phyloP scores from a whole-genome alignment of 495 filamentous ascomycete genomes.

The Daldinia loculata region DNA sequence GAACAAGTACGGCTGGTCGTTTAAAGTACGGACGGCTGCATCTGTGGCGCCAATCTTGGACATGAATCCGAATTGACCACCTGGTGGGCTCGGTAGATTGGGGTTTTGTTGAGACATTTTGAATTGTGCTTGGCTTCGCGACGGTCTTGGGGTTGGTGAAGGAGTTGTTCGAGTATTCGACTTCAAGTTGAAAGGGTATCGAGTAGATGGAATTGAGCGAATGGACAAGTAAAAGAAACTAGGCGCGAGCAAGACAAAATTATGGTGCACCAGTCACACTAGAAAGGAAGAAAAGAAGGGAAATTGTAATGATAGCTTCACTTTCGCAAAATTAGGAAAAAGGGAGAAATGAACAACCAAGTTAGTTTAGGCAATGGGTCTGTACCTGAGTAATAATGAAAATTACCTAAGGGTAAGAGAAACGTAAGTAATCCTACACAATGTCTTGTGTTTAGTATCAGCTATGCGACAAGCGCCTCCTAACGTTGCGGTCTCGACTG shows the following conservation, averaged over 20 bases:
- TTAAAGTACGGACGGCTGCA: conserved; percentile 60
- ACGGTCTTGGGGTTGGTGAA: background rate
- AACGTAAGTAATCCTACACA: conserved; percentile 35
- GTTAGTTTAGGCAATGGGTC: conserved; percentile 6
- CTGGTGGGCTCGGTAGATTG: background rate
- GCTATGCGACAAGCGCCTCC: conserved; percentile 25
- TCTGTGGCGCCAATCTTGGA: conserved; percentile 56
- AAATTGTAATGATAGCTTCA: conserved; percentile 41
- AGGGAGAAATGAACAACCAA: conserved; percentile 22
- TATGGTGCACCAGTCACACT: conserved; percentile 48
- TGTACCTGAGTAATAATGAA: conserved; percentile 14
- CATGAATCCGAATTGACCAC: conserved; percentile 61
- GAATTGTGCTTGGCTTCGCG: conserved; percentile 6
- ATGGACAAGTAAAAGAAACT: conserved; percentile 23
- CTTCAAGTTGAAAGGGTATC: conserved; percentile 25
- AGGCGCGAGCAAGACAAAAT: conserved; percentile 34
- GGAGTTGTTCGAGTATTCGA: conserved; percentile 6
- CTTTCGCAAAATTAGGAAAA: conserved; percentile 34
- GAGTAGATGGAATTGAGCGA: conserved; percentile 21
- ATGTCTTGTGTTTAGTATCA: conserved; percentile 27
- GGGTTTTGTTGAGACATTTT: conserved; percentile 29
- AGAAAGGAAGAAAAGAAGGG: conserved; percentile 11
- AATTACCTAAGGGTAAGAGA: conserved; percentile 17
- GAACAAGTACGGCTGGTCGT: conserved; percentile 63
- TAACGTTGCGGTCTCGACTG: conserved; percentile 21